Evolutionary conservation across 192 early-diverging fungal species (phyloP), one percentile per base, ranked within the genome.

Genomic region (Coemansia sp.): DNA sequence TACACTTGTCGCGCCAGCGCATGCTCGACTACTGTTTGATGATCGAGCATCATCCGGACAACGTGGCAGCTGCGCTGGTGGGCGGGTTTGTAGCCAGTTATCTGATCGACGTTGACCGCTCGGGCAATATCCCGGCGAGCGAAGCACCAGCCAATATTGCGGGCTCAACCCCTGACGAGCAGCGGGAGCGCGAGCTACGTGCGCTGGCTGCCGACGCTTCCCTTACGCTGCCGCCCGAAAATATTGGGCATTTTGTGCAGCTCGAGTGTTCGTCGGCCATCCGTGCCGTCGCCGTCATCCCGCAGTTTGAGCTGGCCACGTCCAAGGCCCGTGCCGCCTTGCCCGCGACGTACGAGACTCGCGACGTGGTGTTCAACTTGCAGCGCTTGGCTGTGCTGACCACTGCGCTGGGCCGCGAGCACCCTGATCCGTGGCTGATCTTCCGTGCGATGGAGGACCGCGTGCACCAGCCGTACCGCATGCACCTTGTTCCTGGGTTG

Each of bases 1-100:
- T 98, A 41, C 63, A 73, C 5, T 78, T 97, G 73, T 65, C 76
- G 6, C 78, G 85, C 45, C 88, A 93, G 62, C 85, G 92, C 39
- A 84, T 98, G 83, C 84, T 99, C 19, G 96, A 99, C 69, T 96
- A 88, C 57, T 92, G 89, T 62, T 69, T 95, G 65, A 86, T 91
- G 83, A 90, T 97, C 19, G 97, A 99, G 79, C 91, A 92, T 52
- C 97, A 99, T 67, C 97, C 97, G 2, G 97, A 99, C 62, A 99
- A 99, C 76, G 92, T 97, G 1, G 89, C 96, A 1, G 93, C 95
- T 6, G 91, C 93, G 14, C 77, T 99, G 22, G 85, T 97, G 32
- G 97, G 97, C 59, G 96, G 96, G 11, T 97, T 97, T 79, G 87
- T 96, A 8, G 91, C 92, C 22, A 89, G 89, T 58, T 98, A 96